phyloP scores from a whole-genome alignment of 805 yeast species.

The Tetrapisispora fleetii region DNA sequence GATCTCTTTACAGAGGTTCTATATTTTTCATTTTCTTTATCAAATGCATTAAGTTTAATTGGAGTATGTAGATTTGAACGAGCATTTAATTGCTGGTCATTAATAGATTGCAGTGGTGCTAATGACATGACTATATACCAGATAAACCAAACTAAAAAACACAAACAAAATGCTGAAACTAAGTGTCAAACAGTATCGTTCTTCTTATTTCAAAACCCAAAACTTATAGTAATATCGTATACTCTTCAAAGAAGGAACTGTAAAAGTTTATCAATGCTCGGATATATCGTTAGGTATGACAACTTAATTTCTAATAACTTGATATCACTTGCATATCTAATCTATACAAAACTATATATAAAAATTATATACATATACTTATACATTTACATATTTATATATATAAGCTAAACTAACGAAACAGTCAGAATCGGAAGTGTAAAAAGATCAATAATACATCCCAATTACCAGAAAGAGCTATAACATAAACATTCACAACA shows the following conservation, averaged over 20 bases:
- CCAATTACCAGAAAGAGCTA: slow-evolving; percentile 2
- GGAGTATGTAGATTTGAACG: slow-evolving; percentile 26
- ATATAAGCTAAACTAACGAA: background rate
- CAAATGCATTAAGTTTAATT: slow-evolving; percentile 11
- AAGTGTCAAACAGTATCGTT: too few relatives aligned
- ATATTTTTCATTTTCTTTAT: slow-evolving; percentile 7
- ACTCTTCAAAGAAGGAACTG: too few relatives aligned
- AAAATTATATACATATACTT: too few relatives aligned
- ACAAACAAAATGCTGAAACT: background rate
- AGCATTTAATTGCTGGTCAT: slow-evolving; percentile 28
- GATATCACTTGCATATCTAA: too few relatives aligned
- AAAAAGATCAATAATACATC: background rate
- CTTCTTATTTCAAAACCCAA: too few relatives aligned
- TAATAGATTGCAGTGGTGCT: slow-evolving; percentile 28
- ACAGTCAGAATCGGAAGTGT: background rate
- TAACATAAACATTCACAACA: slow-evolving; percentile 1
- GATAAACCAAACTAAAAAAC: background rate
- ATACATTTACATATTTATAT: background rate
- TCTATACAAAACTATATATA: too few relatives aligned
- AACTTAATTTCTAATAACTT: too few relatives aligned
- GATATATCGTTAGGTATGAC: too few relatives aligned
- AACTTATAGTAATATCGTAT: too few relatives aligned
- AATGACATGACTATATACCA: slow-evolving; percentile 20
- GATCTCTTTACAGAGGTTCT: slow-evolving; percentile 7
- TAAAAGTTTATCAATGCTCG: too few relatives aligned